Evolutionary conservation across 2,329 filamentous ascomycete species (phyloP), one percentile per base, ranked within the genome.

Genomic region (Orbilia quercus): DNA sequence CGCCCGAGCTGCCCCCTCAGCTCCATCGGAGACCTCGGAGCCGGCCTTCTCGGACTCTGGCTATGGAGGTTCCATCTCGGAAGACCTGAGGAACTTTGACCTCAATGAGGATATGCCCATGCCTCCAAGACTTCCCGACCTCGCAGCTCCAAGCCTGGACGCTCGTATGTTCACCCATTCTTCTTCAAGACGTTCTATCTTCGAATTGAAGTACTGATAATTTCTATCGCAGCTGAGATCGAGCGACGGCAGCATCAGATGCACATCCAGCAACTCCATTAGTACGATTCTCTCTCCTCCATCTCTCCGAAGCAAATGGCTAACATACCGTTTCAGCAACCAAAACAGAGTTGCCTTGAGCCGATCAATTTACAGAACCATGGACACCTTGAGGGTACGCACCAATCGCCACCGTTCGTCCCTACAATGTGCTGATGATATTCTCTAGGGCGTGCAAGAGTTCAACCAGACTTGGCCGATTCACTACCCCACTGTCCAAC

Each of bases 381-480:
- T 97, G 67, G 92, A 97, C 72, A 87, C 92, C 1, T 82, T 99
- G 76, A 89, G 90, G 80, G 77, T 77, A 72, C 34, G 59, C 12
- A 18, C 2, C n/a, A 14, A 12, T n/a, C 25, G 12, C 9, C 12
- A 7, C 14, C 14, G 7, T 55, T 23, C 9, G 23, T 14, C 20
- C n/a, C n/a, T 4, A 36, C 2, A 22, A 7, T 16, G 14, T 12
- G 45, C 34, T 53, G 28, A 23, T 44, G n/a, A 44, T 44, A 47
- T 28, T 62, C 36, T 38, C 22, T 42, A 78, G 77, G 88, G 87
- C 71, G 85, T 99, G 66, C 93, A 96, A 81, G 86, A 93, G 75
- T 95, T 91, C 85, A 99, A 99, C 79, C 83, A 89, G 12, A 87
- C 89, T 79, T 98, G 95, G 95, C 95, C 95, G 0, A 94, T 93